phyloP scores from a whole-genome alignment of 805 yeast genomes.

The Candida sonorensis region DNA sequence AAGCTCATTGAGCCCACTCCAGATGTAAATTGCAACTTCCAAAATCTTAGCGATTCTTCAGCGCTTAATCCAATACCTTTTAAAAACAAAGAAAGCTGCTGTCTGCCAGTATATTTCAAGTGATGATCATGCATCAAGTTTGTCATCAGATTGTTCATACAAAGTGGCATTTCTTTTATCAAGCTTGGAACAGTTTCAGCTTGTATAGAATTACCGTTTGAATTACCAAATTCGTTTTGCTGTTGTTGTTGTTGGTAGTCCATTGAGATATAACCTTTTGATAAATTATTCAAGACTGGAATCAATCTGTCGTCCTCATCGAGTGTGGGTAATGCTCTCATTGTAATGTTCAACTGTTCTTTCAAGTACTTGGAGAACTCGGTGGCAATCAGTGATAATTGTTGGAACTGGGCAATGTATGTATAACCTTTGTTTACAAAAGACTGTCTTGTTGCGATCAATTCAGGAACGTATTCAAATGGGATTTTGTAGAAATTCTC shows the following conservation, averaged over 20 bases:
- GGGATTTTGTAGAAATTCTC: conserved; percentile 80
- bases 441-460: conserved; percentile 68
- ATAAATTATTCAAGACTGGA: conserved; percentile 75
- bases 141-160: conserved; percentile 42
- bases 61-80: conserved; percentile 84
- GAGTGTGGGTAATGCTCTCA: conserved; percentile 71
- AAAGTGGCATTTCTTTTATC: conserved; percentile 70
- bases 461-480: conserved; percentile 75
- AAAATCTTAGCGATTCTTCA: conserved; percentile 83
- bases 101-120: conserved; percentile 77
- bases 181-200: conserved; percentile 54
- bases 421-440: conserved; percentile 66
- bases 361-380: conserved; percentile 57
- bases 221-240: conserved; percentile 9
- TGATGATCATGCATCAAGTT: conserved; percentile 67
- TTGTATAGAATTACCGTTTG: conserved; percentile 34
- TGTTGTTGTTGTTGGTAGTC: conserved; percentile 30
- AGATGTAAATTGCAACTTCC: conserved; percentile 67
- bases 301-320: conserved; percentile 89
- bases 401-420: conserved; percentile 78
- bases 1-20: conserved; percentile 43
- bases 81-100: conserved; percentile 75
- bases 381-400: conserved; percentile 57
- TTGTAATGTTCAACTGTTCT: conserved; percentile 53
- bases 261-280: conserved; percentile 60